Evolutionary conservation across 2,329 filamentous ascomycete species (phyloP), one percentile per base, ranked within the genome.

Genomic region (Lecanoromycetidae sp.): DNA sequence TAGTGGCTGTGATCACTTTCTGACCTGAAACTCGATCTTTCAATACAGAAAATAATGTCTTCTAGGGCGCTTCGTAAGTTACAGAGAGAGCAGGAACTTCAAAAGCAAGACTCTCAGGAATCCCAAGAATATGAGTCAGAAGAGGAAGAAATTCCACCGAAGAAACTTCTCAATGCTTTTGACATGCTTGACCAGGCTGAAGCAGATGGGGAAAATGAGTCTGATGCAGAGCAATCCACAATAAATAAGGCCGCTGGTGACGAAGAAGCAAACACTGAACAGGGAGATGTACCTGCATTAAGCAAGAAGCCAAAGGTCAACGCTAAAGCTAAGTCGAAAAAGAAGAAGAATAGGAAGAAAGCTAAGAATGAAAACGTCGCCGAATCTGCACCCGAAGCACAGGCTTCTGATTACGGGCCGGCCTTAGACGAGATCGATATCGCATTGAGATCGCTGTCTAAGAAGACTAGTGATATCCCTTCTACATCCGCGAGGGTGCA

Each of bases 351-450:
- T 57, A 80, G 77, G 59, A 76, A 76, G 61, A 74, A 69, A 56
- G 72, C 71, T 55, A 71, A 68, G 55, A 61, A 56, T 36, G 63
- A 66, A 35, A 61, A 61, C 46, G 32, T 57, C 9, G 48, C 56
- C 13, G 63, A 66, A 39, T 60, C 59, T 49, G 23, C 57, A 7
- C 48, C 55, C 19, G 57, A 60, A 40, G 25, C 47, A 12, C 17
- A 52, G 22, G 40, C 46, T 2, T 52, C 56, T 35, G 52, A 60
- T 2, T 55, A 61, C 1, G 55, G 60, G 22, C 52, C 54, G 9
- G 62, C 65, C 4, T 59, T 77, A 22, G 79, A 84, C 55, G 80
- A 84, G 54, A 82, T 84, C 42, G 80, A 85, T 58, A 66, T 67
- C 45, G 80, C 79, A 2, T 61, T 84, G 23, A 71, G 73, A 54